Conservation (phyloP, 2,329 filamentous ascomycete species). For the Stachybotrys chlorohalonatus region DNA sequence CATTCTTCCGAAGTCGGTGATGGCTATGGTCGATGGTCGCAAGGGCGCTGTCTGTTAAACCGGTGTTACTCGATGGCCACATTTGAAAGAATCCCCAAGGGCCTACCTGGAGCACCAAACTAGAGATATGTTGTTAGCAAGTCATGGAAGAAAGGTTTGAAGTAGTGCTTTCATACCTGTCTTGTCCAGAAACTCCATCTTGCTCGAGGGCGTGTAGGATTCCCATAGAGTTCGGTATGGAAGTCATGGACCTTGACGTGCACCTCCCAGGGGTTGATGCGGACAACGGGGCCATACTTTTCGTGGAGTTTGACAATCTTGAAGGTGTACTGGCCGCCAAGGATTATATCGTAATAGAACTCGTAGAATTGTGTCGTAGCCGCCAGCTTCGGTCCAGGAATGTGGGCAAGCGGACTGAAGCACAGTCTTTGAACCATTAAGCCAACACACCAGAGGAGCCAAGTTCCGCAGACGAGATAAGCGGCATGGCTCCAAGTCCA, state of each 20-base stretch:
- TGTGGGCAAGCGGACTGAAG: slow-evolving; percentile 26
- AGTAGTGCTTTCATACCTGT: slow-evolving; percentile 14
- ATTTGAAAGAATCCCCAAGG: background rate
- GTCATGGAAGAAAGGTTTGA: background rate
- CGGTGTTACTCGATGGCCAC: background rate
- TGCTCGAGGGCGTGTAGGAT: slow-evolving; percentile 18
- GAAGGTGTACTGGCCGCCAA: slow-evolving; percentile 31
- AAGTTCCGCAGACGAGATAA: slow-evolving; percentile 13
- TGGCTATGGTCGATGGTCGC: slow-evolving; percentile 24
- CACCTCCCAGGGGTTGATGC: slow-evolving; percentile 30
- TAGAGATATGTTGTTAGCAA: slow-evolving; percentile 9
- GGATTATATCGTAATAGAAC: slow-evolving; percentile 32
- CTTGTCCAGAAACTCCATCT: slow-evolving; percentile 26
- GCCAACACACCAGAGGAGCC: slow-evolving; percentile 18
- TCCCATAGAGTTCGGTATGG: slow-evolving; percentile 28
- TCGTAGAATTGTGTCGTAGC: slow-evolving; percentile 30
- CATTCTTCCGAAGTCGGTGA: slow-evolving; percentile 22
- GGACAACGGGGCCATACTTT: slow-evolving; percentile 29
- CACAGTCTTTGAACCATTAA: slow-evolving; percentile 22
- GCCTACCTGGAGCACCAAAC: slow-evolving; percentile 23
- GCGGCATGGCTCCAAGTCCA: slow-evolving; percentile 15
- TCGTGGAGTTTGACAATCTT: slow-evolving; percentile 31
- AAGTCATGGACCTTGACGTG: slow-evolving; percentile 28
- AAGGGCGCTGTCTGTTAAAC: slow-evolving; percentile 19
- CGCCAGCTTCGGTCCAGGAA: slow-evolving; percentile 29